Percentiles rank a stretch among this genome's conserved stretches.
Conservation (phyloP, 345 rosid species). For the Hibiscus syriacus region DNA sequence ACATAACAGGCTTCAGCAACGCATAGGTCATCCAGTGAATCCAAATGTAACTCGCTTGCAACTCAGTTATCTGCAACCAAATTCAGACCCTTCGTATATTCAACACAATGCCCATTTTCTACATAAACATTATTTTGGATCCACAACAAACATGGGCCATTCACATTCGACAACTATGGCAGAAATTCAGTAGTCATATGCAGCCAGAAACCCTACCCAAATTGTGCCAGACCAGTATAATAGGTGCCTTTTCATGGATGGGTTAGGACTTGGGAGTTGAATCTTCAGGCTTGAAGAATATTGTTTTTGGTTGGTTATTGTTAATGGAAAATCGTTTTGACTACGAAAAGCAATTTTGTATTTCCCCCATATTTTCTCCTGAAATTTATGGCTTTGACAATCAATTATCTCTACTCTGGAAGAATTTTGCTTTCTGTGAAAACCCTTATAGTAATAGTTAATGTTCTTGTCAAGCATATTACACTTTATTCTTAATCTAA, state of each 20-base stretch:
- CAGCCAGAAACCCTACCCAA: neutral
- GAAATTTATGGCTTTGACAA: too few species aligned
- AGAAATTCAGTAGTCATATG: constrained; percentile 23
- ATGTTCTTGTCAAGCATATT: neutral
- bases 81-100: constrained; percentile 9
- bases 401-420: neutral
- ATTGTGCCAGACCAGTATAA: neutral
- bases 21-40: neutral
- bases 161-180: constrained; percentile 17
- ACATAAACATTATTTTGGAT: constrained; percentile 16
- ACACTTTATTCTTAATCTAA: neutral
- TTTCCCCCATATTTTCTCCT: too few species aligned
- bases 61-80: constrained; percentile 1
- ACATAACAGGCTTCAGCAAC: neutral
- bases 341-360: too few species aligned
- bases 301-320: neutral
- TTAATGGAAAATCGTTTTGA: neutral
- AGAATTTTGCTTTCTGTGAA: neutral
- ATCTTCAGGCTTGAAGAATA: neutral
- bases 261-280: neutral
- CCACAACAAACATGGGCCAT: constrained; percentile 6
- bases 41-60: neutral
- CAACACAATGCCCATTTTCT: constrained; percentile 3
- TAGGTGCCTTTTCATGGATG: constrained; percentile 8
- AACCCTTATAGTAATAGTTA: neutral